Base-by-base conservation (phyloP, 75 land plant species). In the Sequoia sempervirens region DNA sequence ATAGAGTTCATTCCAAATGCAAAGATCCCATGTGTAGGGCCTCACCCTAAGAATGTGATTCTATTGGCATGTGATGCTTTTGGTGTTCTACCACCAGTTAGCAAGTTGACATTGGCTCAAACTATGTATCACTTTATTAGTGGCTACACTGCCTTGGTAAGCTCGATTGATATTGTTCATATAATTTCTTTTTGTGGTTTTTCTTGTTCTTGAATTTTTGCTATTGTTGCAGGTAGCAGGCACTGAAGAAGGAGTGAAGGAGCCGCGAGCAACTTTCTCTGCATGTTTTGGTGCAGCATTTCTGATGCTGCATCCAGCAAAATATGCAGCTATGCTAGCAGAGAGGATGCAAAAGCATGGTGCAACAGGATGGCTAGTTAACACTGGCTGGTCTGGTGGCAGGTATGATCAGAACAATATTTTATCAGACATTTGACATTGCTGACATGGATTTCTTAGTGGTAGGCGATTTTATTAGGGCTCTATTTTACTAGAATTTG, bases 91-190 rank as follows among this genome's bases (percentile, higher is more conserved):
- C 89, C 89, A 32, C 89, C 89, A 26, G 88, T 88, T 45, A 88
- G 89, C 89, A 88, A 88, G 84, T 81, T 88, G 34, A 82, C 88
- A 28, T 47, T 88, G 69, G 82, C 89, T 32, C 89, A 88, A 61
- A 88, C 89, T 40, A 88, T 88, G 89, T 88, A 88, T 80, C 89
- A 88, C 84, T 88, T 88, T 66, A 88, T 88, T n/a, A 88, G 89
- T 88, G 89, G 89, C 8, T 88, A 88, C 81, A 88, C 89, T 56
- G 89, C 89, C 53, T 64, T 88, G 89, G 89, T 88, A 86, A 82
- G 84, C 32, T 41, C 20, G 2, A 45, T 28, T 45, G 50, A 11
- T 11, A 11, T 45, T 45, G 28, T 45, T 43, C 30, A n/a, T 26
- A 78, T 78, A 30, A 32, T 69, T 83, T 36, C 37, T 61, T 37